Base-by-base conservation (phyloP, 805 yeast species). In the Wickerhamomyces bisporus region DNA sequence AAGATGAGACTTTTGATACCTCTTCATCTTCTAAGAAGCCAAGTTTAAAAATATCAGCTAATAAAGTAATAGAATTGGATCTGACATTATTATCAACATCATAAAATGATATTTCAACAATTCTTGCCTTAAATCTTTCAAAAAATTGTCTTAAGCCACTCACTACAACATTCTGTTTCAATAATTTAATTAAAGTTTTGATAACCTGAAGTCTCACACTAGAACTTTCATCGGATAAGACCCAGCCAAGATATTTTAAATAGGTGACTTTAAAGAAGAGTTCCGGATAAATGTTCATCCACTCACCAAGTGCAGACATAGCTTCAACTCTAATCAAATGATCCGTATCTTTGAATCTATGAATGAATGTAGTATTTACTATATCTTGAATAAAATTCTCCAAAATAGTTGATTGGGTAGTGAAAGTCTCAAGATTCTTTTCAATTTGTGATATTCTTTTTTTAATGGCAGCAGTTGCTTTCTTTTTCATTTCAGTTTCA, bases 201-300 rank as follows among this genome's bases (percentile, higher is more conserved):
- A 83, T 53, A 2, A 79, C 88, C 48, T 84, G 87, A 8, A 68
- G 55, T 47, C 95, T 70, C 1, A 86, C 94, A 3, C 55, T 44
- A 10, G 72, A 58, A 13, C 74, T 70, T 3, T 76, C 65, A 53
- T 88, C 96, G n/a, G 89, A 79, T 30, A 89, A 62, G 25, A 86
- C 65, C 94, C 94, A 84, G 5, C 95, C 95, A 52, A 84, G 71
- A 57, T 84, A 86, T 44, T 88, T 73, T 45, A 87, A 66, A 51
- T 79, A 86, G 1, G 79, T 65, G 11, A 81, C 79, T 43, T 77
- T 83, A 45, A 83, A 72, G 50, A 84, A 87, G 38, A 68, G 62
- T 40, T 82, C 88, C 0, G 95, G 94, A 43, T 73, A 73, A 6
- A 62, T 53, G n/a, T 71, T 68, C 62, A 86, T 83, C 86, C 95